Evolutionary conservation across 495 filamentous ascomycete genomes (phyloP).

Genomic region (Hypomontagnella monticulosa): DNA sequence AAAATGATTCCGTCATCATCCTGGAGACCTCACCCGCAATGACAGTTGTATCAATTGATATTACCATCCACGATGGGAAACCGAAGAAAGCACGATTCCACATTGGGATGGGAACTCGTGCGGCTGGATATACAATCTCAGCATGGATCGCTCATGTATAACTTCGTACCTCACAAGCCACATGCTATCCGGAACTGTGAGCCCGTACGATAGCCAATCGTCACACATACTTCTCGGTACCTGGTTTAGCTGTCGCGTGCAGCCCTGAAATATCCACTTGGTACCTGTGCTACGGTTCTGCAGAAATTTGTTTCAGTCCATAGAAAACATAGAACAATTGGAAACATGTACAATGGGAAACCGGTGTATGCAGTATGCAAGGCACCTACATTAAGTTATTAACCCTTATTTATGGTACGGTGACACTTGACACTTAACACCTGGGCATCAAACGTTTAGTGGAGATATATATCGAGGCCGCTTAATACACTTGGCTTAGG

Average conservation of each 20-base stretch:
- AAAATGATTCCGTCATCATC: constrained; percentile 42
- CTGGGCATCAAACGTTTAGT: too few relatives aligned
- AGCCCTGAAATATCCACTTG: constrained; percentile 8
- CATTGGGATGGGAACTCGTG: constrained; percentile 18
- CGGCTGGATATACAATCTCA: background rate
- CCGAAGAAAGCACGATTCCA: constrained; percentile 17
- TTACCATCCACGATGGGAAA: constrained; percentile 28
- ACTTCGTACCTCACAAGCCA: constrained; percentile 28
- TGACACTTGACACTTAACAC: background rate
- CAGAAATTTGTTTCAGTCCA: background rate
- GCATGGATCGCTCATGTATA: constrained; percentile 1
- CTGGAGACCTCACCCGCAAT: constrained; percentile 28
- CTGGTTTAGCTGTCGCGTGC: constrained; percentile 22
- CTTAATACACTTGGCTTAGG: too few relatives aligned
- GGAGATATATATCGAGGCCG: too few relatives aligned
- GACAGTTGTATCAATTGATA: constrained; percentile 14
- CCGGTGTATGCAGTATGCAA: background rate
- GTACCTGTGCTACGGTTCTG: background rate
- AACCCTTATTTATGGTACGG: background rate
- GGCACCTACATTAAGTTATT: too few relatives aligned
- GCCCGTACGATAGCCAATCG: constrained; percentile 46
- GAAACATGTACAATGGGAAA: background rate
- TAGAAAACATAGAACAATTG: background rate
- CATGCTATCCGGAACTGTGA: background rate
- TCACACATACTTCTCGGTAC: constrained; percentile 23